Percentiles rank a stretch among this genome's conserved stretches.
These are phyloP conservation scores for Lizonia empirigonia DNA, from an alignment of 2,329 filamentous ascomycete species.

Conservation along the genomic window DNA sequence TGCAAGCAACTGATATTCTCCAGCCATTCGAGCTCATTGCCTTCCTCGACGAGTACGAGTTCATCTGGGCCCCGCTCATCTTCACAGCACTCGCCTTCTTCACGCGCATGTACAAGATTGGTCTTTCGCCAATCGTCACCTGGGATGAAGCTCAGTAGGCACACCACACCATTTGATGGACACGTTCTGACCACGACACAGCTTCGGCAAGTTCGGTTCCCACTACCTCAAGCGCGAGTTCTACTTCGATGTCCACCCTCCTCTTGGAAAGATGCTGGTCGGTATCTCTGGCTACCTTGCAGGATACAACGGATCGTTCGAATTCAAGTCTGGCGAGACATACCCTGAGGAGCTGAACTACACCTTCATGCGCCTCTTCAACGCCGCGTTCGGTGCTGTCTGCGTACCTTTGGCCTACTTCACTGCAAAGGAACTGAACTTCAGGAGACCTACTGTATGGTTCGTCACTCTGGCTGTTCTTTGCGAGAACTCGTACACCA, in stretches of 20 bases:
- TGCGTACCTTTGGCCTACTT: constrained; percentile 95
- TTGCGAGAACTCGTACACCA: constrained; percentile 99
- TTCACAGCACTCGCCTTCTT: constrained; percentile 69
- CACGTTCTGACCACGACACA: constrained; percentile 47
- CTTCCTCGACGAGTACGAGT: constrained; percentile 67
- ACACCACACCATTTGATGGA: background rate
- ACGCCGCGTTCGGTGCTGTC: constrained; percentile 89
- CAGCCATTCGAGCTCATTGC: constrained; percentile 63
- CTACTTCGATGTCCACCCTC: constrained; percentile 97
- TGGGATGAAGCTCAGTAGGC: constrained; percentile 78
- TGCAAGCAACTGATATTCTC: constrained; percentile 22
- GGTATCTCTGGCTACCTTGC: constrained; percentile 94
- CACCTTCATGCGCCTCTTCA: constrained; percentile 98
- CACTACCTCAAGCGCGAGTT: constrained; percentile 99
- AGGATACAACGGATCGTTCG: constrained; percentile 98
- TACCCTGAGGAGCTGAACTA: constrained; percentile 95
- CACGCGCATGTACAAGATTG: constrained; percentile 71
- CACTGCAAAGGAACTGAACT: constrained; percentile 88
- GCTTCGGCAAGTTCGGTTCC: constrained; percentile 96
- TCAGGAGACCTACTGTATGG: constrained; percentile 88
- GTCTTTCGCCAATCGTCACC: constrained; percentile 72
- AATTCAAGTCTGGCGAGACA: constrained; percentile 97
- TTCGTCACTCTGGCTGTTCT: constrained; percentile 95
- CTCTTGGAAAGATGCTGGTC: constrained; percentile 97
- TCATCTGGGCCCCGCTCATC: constrained; percentile 66